Evolutionary conservation across 306 rosid species (phyloP).

Genomic region (Cucurbita argyrosperma): DNA sequence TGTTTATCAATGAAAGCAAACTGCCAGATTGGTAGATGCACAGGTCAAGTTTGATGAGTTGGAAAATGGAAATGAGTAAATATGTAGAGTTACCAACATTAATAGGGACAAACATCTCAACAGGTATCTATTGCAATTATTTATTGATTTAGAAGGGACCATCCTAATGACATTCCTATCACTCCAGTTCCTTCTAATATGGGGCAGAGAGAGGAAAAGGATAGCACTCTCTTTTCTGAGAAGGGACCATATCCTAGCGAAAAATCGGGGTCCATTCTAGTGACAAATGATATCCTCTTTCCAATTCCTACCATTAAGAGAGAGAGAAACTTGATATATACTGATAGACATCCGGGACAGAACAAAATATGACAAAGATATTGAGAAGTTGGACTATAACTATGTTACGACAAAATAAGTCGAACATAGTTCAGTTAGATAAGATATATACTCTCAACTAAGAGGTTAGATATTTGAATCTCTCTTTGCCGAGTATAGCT

Average conservation of each 20-base stretch:
- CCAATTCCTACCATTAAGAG: neutral
- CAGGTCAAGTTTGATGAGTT: neutral
- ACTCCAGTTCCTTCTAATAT: neutral
- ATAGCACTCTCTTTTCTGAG: neutral
- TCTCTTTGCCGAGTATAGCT: no score
- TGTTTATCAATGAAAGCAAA: neutral
- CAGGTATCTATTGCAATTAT: neutral
- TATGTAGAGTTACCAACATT: neutral
- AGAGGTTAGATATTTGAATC: no score
- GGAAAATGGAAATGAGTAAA: neutral
- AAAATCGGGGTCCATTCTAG: neutral
- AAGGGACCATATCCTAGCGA: neutral
- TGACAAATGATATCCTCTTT: neutral
- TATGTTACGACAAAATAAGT: neutral
- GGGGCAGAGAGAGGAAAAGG: neutral
- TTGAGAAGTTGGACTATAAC: neutral
- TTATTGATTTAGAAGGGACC: neutral
- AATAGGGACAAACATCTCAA: neutral
- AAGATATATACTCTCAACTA: no score
- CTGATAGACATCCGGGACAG: no score
- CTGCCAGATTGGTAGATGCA: neutral
- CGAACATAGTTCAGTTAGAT: no score
- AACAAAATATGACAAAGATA: neutral
- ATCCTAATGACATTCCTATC: neutral
- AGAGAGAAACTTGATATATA: neutral